phyloP scores from a whole-genome alignment of 2,329 filamentous ascomycete genomes.

The Verticillium albo-atrum region DNA sequence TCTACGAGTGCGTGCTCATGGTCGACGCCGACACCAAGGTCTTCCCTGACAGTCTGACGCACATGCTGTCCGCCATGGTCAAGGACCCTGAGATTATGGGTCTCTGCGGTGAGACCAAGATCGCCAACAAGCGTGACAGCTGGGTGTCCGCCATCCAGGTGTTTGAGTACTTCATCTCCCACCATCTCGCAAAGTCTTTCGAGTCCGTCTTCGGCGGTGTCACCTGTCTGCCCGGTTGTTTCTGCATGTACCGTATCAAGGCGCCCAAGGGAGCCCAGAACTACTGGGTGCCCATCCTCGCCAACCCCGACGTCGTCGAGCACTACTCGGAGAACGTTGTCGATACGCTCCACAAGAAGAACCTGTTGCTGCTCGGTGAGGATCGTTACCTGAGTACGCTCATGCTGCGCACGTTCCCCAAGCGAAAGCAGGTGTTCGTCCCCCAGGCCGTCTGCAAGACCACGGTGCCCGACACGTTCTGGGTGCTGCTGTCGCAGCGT shows the following conservation, averaged over 20 bases:
- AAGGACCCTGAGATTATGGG: slow-evolving; percentile 99
- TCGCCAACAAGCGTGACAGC: slow-evolving; percentile 91
- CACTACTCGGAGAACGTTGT: slow-evolving; percentile 99
- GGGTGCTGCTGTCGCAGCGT: slow-evolving; percentile 86
- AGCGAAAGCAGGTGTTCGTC: slow-evolving; percentile 97
- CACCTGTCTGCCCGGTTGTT: slow-evolving; percentile 95
- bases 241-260: slow-evolving; percentile 99
- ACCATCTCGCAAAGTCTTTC: slow-evolving; percentile 94
- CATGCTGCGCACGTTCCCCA: slow-evolving; percentile 98
- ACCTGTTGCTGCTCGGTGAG: slow-evolving; percentile 83
- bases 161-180: slow-evolving; percentile 99
- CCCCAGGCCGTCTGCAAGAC: slow-evolving; percentile 99
- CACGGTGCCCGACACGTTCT: slow-evolving; percentile 89
- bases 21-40: slow-evolving; percentile 99
- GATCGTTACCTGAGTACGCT: slow-evolving; percentile 94
- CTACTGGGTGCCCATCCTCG: slow-evolving; percentile 98
- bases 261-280: slow-evolving; percentile 97
- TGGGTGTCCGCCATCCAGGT: slow-evolving; percentile 99
- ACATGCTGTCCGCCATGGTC: slow-evolving; percentile 99
- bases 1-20: slow-evolving; percentile 97
- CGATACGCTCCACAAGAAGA: slow-evolving; percentile 97
- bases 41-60: slow-evolving; percentile 95
- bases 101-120: slow-evolving; percentile 97
- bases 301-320: slow-evolving; percentile 97
- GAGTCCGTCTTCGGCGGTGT: slow-evolving; percentile 99